Percentiles rank a stretch among this genome's conserved stretches.
Conservation (phyloP, 306 rosid genomes). For the Rosa chinensis region DNA sequence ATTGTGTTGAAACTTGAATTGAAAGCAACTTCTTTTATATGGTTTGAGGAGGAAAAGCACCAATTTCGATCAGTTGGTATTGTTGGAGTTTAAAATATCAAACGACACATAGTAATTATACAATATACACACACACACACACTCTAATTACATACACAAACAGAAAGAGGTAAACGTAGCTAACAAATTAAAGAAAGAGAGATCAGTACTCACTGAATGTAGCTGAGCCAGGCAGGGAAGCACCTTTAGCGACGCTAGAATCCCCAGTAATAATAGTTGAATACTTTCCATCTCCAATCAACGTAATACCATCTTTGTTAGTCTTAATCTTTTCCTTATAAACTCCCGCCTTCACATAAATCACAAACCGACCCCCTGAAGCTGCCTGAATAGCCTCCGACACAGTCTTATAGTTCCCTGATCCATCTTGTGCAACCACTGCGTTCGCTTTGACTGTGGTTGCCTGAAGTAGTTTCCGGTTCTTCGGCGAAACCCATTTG, state of each 20-base stretch:
- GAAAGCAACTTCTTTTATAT: too few relatives aligned
- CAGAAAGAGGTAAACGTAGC: not conserved
- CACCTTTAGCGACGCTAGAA: conserved; percentile 27
- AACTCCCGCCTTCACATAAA: conserved; percentile 47
- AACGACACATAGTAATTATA: too few relatives aligned
- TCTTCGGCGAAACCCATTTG: conserved; percentile 32
- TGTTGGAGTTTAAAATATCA: too few relatives aligned
- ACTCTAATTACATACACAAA: not conserved
- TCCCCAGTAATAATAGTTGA: conserved; percentile 38
- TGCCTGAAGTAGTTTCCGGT: conserved; percentile 38
- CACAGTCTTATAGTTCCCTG: conserved; percentile 44
- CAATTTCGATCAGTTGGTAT: too few relatives aligned
- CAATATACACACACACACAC: too few relatives aligned
- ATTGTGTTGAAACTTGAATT: too few relatives aligned
- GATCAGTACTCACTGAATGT: conserved; percentile 42
- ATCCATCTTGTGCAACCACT: conserved; percentile 48
- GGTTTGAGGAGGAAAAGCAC: too few relatives aligned
- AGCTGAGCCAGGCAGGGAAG: conserved; percentile 35
- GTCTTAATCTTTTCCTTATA: conserved; percentile 50
- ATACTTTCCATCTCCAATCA: conserved; percentile 56
- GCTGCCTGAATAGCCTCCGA: conserved; percentile 54
- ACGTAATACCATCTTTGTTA: conserved; percentile 46
- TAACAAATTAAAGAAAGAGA: not conserved
- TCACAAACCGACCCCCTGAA: conserved; percentile 49
- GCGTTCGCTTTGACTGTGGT: conserved; percentile 37